phyloP scores from a whole-genome alignment of 441 rosid genomes.

The Gossypium lobatum region DNA sequence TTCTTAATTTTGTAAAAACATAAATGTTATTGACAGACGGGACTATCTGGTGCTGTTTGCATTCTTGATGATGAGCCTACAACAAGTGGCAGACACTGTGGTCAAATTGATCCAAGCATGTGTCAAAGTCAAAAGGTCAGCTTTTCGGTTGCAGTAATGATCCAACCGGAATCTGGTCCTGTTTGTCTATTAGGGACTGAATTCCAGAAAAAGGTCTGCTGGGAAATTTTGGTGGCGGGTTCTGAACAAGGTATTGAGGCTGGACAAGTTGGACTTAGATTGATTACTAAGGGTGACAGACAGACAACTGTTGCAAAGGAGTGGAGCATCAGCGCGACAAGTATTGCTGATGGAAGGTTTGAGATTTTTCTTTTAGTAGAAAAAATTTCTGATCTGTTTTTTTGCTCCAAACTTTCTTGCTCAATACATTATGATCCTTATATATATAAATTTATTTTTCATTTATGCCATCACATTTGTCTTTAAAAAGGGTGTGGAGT shows the following conservation, averaged over 20 bases:
- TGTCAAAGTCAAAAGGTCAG: conserved; percentile 86
- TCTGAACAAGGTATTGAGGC: conserved; percentile 99
- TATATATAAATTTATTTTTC: not conserved
- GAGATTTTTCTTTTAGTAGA: conserved; percentile 20
- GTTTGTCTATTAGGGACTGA: conserved; percentile 98
- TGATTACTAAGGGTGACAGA: conserved; percentile 91
- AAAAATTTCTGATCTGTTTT: conserved; percentile 5
- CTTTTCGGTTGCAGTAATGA: conserved; percentile 85
- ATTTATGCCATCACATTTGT: not conserved
- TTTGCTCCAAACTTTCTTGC: not conserved
- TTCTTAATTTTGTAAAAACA: not conserved
- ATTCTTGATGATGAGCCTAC: conserved; percentile 97
- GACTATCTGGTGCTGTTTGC: conserved; percentile 78
- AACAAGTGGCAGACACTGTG: conserved; percentile 84
- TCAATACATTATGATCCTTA: not conserved
- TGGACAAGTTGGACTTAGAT: conserved; percentile 97
- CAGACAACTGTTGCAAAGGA: conserved; percentile 90
- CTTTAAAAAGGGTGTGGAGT: not conserved
- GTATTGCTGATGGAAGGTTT: conserved; percentile 99
- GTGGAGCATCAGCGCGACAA: conserved; percentile 97
- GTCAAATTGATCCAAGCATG: conserved; percentile 71
- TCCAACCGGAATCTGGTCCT: conserved; percentile 99
- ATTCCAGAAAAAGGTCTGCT: conserved; percentile 88
- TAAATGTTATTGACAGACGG: conserved; percentile 56
- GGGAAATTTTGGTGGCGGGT: conserved; percentile 99